Evolutionary conservation across 169 alveolate genomes (phyloP).

Genomic region (Plasmodium gonderi): DNA sequence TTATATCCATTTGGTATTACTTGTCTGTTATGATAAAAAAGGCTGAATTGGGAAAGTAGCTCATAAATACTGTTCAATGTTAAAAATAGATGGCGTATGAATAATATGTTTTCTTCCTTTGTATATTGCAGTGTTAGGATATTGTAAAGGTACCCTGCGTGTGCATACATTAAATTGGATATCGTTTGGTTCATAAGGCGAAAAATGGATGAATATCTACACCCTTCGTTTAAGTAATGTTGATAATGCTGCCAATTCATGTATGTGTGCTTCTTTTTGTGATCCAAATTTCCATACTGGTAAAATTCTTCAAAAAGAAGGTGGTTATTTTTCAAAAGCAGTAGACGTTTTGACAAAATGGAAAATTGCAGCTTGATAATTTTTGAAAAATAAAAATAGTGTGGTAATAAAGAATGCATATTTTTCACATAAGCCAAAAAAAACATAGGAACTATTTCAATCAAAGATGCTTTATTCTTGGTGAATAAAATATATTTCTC

Average conservation of each 20-base stretch:
- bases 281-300: not conserved
- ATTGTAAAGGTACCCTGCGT: constrained; percentile 36
- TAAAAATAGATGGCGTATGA: constrained; percentile 9
- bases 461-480: constrained; percentile 17
- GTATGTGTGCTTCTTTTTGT: not conserved
- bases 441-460: constrained; percentile 62
- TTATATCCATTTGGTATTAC: not conserved
- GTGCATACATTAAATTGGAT: constrained; percentile 37
- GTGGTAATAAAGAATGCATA: constrained; percentile 2
- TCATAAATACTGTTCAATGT: constrained; percentile 36
- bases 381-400: constrained; percentile 13
- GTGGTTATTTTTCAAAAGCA: not conserved
- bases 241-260: not conserved
- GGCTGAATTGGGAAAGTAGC: constrained; percentile 16
- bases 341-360: constrained; percentile 1
- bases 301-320: not conserved
- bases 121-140: not conserved
- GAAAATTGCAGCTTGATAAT: constrained; percentile 13
- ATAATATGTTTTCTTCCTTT: not conserved
- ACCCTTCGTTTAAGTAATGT: not conserved
- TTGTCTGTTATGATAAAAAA: constrained; percentile 24
- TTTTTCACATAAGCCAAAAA: constrained; percentile 50
- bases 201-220: not conserved
- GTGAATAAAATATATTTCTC: constrained; percentile 40
- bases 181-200: constrained; percentile 29